Evolutionary conservation across 169 alveolate genomes (phyloP), one percentile per base, ranked within the genome.

Genomic region (Eimeria tenella): DNA sequence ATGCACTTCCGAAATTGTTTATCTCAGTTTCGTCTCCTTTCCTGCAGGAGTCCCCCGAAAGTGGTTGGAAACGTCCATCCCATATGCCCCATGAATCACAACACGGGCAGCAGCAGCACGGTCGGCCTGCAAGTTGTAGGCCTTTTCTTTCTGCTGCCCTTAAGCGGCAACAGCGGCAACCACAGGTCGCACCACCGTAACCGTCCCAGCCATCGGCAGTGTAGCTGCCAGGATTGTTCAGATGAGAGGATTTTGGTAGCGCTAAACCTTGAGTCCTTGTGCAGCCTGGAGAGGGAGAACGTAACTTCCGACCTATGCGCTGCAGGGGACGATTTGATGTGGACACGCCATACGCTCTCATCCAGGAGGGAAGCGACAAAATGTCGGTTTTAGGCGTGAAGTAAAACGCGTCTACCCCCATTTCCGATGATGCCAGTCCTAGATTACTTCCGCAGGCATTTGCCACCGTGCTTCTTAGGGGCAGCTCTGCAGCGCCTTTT

Each of bases 151-250:
- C 75, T 15, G 77, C 79, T 62, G 49, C 63, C 53, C 91, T 10
- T 21, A 83, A 19, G 62, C 91, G 91, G 63, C 91, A 83, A 53
- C 91, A 83, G 42, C 77, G 77, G 91, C 91, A 83, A 15, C 91
- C 77, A 60, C 91, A 83, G 19, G 23, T 74, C 79, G 52, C 3
- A 3, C n/a, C 55, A 53, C 55, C 86, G 7, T 75, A 58, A 5
- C 19, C 49, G 7, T 15, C 86, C 62, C 86, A 50, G 62, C n/a
- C 65, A 15, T 5, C n/a, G 15, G 50, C 31, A 0, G 42, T 31
- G 42, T 31, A 31, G 42, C 42, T 31, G 42, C 42, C 42, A 31
- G 42, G 42, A 31, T 31, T 31, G 42, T 31, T 31, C 42, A 31
- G 42, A 31, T 31, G 42, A 31, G 42, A 31, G 42, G 42, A 31